Conservation (phyloP, 495 filamentous ascomycete genomes). For the Haplographium delicatum region DNA sequence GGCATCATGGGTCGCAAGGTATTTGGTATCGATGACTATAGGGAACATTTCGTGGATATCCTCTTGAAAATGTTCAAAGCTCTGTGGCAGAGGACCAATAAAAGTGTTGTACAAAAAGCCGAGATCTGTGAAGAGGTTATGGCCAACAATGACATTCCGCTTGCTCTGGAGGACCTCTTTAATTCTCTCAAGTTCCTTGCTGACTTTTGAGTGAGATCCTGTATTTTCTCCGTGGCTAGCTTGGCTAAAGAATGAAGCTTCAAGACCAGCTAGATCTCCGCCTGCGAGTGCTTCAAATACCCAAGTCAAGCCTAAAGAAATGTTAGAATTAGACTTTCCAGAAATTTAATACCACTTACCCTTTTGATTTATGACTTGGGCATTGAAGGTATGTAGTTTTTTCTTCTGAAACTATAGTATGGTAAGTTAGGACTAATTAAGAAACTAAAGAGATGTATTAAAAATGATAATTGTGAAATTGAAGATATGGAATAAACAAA, state of each 20-base stretch:
- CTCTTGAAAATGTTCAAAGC: constrained; percentile 53
- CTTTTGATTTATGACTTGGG: constrained; percentile 31
- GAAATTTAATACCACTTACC: constrained; percentile 6
- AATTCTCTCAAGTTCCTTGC: constrained; percentile 29
- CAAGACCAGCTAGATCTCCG: constrained; percentile 48
- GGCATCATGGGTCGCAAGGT: constrained; percentile 45
- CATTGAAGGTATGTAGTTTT: constrained; percentile 7
- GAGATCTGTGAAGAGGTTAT: constrained; percentile 74
- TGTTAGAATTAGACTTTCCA: background rate
- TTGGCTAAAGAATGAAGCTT: constrained; percentile 35
- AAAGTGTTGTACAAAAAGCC: constrained; percentile 67
- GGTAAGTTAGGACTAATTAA: constrained; percentile 7
- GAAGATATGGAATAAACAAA: too few species aligned
- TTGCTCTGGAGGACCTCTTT: constrained; percentile 37
- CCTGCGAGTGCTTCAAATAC: constrained; percentile 63
- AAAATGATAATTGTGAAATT: background rate
- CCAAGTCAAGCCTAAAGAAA: constrained; percentile 58
- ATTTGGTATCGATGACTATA: constrained; percentile 71
- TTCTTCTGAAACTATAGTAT: constrained; percentile 8
- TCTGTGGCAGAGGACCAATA: constrained; percentile 58
- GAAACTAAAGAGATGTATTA: background rate
- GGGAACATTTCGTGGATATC: constrained; percentile 65
- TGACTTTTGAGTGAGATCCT: constrained; percentile 24
- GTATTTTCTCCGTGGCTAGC: constrained; percentile 11
- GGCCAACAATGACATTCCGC: constrained; percentile 58